Evolutionary conservation across 768 basidiomycete species (phyloP).

Genomic region (Rhizopogon vulgaris): DNA sequence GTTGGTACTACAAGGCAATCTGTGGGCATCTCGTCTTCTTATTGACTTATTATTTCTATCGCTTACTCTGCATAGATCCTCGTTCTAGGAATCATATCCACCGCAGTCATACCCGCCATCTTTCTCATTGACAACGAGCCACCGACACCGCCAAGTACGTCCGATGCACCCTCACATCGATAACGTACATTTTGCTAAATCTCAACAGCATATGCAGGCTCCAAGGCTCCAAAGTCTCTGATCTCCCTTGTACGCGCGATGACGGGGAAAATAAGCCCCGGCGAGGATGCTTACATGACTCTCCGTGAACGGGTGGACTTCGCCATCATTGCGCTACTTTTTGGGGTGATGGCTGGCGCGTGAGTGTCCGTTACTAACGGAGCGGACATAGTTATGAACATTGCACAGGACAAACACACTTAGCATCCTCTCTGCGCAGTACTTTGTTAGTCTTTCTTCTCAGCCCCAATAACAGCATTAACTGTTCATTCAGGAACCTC

Average conservation of each 20-base stretch:
- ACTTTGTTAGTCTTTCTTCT: slow-evolving; percentile 43
- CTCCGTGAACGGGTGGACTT: slow-evolving; percentile 68
- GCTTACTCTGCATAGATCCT: slow-evolving; percentile 44
- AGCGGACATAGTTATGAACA: background rate
- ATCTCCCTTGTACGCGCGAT: slow-evolving; percentile 48
- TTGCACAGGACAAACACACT: slow-evolving; percentile 51
- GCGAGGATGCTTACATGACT: slow-evolving; percentile 49
- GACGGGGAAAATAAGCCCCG: slow-evolving; percentile 34
- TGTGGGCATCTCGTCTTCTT: slow-evolving; percentile 30
- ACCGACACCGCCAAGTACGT: slow-evolving; percentile 73
- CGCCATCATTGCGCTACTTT: slow-evolving; percentile 47
- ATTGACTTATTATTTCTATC: background rate
- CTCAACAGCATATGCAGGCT: slow-evolving; percentile 56
- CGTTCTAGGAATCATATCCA: slow-evolving; percentile 65
- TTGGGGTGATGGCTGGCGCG: slow-evolving; percentile 62
- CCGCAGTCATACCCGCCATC: slow-evolving; percentile 50
- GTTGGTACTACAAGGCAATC: slow-evolving; percentile 49
- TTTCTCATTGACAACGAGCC: slow-evolving; percentile 57
- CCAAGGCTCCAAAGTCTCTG: slow-evolving; percentile 51
- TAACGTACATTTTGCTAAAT: background rate
- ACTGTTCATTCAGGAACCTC: slow-evolving; percentile 45
- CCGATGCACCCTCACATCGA: background rate
- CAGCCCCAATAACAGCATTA: background rate
- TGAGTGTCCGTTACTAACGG: slow-evolving; percentile 26
- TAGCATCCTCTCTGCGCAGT: slow-evolving; percentile 59